A percentile compares a stretch with the other conserved stretches of the same genome.
These are phyloP conservation scores for Plasmopara halstedii DNA, from an alignment of 352 stramenopile species.

Conservation along the genomic window DNA sequence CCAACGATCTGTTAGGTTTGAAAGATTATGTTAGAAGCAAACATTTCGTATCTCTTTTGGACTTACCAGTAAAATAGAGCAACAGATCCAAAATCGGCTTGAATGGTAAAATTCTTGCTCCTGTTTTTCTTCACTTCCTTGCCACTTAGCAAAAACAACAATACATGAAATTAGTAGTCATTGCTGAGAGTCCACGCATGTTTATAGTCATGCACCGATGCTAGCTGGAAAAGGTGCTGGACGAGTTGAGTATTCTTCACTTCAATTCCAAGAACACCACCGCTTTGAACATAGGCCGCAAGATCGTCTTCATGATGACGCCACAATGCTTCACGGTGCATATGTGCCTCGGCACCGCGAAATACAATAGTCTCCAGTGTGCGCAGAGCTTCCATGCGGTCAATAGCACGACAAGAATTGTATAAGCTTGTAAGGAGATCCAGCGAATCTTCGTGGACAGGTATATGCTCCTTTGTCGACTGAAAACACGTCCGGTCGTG, in stretches of 20 bases:
- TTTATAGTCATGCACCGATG: slow-evolving; percentile 29
- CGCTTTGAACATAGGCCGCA: slow-evolving; percentile 37
- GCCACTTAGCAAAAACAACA: slow-evolving; percentile 29
- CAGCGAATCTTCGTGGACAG: slow-evolving; percentile 67
- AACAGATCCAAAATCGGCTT: slow-evolving; percentile 79
- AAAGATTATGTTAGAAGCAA: background rate
- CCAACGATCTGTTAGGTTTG: slow-evolving; percentile 26
- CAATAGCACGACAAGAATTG: slow-evolving; percentile 45
- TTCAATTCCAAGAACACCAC: slow-evolving; percentile 63
- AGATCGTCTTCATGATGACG: slow-evolving; percentile 45
- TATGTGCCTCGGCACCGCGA: slow-evolving; percentile 66
- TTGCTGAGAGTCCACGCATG: background rate
- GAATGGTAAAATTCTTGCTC: slow-evolving; percentile 75
- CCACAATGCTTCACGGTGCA: slow-evolving; percentile 71
- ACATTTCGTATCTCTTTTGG: background rate
- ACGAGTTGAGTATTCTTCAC: slow-evolving; percentile 53
- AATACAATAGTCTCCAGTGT: slow-evolving; percentile 74
- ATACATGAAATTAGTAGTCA: slow-evolving; percentile 2
- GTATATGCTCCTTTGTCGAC: slow-evolving; percentile 77
- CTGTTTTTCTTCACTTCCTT: slow-evolving; percentile 36
- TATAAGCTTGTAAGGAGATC: slow-evolving; percentile 50
- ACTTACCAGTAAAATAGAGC: slow-evolving; percentile 73
- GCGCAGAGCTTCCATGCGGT: slow-evolving; percentile 63
- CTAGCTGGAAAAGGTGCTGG: slow-evolving; percentile 47
- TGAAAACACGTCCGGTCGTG: slow-evolving; percentile 81